phyloP scores from a whole-genome alignment of 1,284 basidiomycete species.

The Pisolithus thermaeus region DNA sequence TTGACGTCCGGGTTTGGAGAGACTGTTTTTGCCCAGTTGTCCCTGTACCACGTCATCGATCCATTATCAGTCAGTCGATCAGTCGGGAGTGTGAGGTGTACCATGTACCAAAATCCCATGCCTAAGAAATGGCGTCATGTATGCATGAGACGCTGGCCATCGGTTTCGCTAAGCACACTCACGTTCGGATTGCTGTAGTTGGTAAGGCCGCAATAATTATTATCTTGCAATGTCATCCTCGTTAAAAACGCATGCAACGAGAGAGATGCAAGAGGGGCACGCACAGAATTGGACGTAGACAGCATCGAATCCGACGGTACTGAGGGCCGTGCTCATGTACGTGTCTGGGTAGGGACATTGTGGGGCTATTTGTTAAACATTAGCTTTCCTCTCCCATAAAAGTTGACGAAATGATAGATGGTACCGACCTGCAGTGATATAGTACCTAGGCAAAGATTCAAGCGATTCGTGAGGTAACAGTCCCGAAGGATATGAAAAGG shows the following conservation, averaged over 20 bases:
- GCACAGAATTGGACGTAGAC: conserved; percentile 58
- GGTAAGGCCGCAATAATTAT: conserved; percentile 52
- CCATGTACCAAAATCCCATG: conserved; percentile 50
- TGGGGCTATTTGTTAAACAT: conserved; percentile 36
- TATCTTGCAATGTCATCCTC: conserved; percentile 30
- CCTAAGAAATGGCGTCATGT: conserved; percentile 22
- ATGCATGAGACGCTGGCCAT: background rate
- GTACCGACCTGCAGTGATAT: conserved; percentile 41
- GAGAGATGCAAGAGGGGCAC: conserved; percentile 8
- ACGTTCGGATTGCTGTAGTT: conserved; percentile 39
- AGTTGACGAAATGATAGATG: background rate
- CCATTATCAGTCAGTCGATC: too few species aligned
- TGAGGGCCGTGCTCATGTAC: conserved; percentile 47
- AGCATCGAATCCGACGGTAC: conserved; percentile 53
- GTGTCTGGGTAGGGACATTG: conserved; percentile 65
- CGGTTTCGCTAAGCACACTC: conserved; percentile 11
- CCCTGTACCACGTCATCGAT: conserved; percentile 32
- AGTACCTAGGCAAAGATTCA: conserved; percentile 37
- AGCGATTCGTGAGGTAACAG: too few species aligned
- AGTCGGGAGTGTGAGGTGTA: conserved; percentile 17
- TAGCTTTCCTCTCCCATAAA: background rate
- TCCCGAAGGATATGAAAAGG: background rate
- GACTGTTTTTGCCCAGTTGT: conserved; percentile 54
- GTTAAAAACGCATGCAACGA: background rate
- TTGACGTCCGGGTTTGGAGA: conserved; percentile 57